Percentiles rank a stretch among this genome's conserved stretches.
Evolutionary conservation across 371 early-diverging fungal genomes (phyloP).

Genomic region (Blakeslea trispora): DNA sequence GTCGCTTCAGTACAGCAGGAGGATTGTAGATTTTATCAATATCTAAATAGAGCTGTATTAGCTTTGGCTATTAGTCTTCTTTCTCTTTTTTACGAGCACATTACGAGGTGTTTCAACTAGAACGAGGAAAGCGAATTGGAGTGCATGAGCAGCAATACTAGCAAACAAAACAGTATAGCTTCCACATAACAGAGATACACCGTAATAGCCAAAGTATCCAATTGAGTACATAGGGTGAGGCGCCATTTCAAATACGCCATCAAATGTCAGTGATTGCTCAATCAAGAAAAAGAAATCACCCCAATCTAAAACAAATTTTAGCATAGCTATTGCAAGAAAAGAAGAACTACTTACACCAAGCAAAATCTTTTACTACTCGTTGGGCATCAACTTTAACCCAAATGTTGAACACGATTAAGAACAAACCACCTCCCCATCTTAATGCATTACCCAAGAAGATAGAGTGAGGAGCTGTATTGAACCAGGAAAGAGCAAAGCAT

Average conservation of each 20-base stretch:
- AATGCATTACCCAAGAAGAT: slow-evolving; percentile 61
- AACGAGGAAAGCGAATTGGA: slow-evolving; percentile 87
- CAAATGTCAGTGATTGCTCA: slow-evolving; percentile 85
- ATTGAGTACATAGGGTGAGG: slow-evolving; percentile 99
- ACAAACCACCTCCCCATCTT: slow-evolving; percentile 75
- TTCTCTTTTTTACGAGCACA: slow-evolving; percentile 15
- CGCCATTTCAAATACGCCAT: slow-evolving; percentile 95
- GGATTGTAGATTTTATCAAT: slow-evolving; percentile 91
- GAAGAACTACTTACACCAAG: slow-evolving; percentile 81
- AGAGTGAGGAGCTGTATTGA: slow-evolving; percentile 55
- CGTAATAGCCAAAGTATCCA: slow-evolving; percentile 96
- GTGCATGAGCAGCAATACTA: slow-evolving; percentile 85
- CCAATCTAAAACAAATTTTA: slow-evolving; percentile 71
- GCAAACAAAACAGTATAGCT: slow-evolving; percentile 89
- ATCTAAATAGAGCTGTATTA: slow-evolving; percentile 41
- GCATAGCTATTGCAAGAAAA: background rate
- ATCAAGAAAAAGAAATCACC: slow-evolving; percentile 97
- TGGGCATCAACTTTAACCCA: slow-evolving; percentile 98
- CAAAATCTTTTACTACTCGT: slow-evolving; percentile 94
- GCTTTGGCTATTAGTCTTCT: background rate
- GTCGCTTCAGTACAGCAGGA: slow-evolving; percentile 29
- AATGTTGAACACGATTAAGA: slow-evolving; percentile 86
- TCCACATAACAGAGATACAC: slow-evolving; percentile 81
- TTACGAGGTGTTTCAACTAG: slow-evolving; percentile 94
- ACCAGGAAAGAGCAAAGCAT: slow-evolving; percentile 79